These are phyloP conservation scores for Lachancea sp. DNA, from an alignment of 805 yeast species.

Conservation along the genomic window DNA sequence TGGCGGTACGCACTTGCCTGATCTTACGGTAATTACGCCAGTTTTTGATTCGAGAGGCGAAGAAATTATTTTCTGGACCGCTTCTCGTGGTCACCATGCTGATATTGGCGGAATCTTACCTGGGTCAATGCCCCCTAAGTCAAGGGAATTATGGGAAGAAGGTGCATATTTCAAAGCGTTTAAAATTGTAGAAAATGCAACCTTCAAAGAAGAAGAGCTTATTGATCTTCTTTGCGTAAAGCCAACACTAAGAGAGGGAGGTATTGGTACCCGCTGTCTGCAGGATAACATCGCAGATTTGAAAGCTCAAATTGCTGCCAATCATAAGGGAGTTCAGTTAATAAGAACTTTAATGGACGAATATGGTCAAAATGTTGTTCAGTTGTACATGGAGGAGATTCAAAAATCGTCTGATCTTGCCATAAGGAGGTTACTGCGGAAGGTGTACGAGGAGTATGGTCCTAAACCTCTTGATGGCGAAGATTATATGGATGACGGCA, in stretches of 20 bases:
- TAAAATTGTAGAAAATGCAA: conserved; percentile 54
- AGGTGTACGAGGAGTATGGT: conserved; percentile 39
- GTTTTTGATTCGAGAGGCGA: conserved; percentile 49
- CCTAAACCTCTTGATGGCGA: conserved; percentile 40
- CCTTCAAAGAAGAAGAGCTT: conserved; percentile 68
- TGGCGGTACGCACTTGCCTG: conserved; percentile 87
- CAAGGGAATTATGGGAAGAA: conserved; percentile 78
- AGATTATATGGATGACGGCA: conserved; percentile 80
- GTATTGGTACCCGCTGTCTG: conserved; percentile 82
- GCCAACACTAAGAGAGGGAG: conserved; percentile 77
- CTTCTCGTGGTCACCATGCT: conserved; percentile 93
- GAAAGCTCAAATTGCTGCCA: conserved; percentile 85
- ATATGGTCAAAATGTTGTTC: conserved; percentile 52
- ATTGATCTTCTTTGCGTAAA: conserved; percentile 55
- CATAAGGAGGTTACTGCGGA: conserved; percentile 48
- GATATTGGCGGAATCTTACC: conserved; percentile 91
- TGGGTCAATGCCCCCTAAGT: conserved; percentile 92
- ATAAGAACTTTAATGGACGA: conserved; percentile 55
- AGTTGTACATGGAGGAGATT: conserved; percentile 73
- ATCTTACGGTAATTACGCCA: conserved; percentile 88
- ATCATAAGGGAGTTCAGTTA: conserved; percentile 72
- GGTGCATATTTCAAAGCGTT: conserved; percentile 77
- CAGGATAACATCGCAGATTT: conserved; percentile 79
- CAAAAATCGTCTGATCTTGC: conserved; percentile 71
- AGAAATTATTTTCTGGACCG: conserved; percentile 74